phyloP scores from a whole-genome alignment of 2,329 filamentous ascomycete genomes.

The Pestalotiopsis sp. region DNA sequence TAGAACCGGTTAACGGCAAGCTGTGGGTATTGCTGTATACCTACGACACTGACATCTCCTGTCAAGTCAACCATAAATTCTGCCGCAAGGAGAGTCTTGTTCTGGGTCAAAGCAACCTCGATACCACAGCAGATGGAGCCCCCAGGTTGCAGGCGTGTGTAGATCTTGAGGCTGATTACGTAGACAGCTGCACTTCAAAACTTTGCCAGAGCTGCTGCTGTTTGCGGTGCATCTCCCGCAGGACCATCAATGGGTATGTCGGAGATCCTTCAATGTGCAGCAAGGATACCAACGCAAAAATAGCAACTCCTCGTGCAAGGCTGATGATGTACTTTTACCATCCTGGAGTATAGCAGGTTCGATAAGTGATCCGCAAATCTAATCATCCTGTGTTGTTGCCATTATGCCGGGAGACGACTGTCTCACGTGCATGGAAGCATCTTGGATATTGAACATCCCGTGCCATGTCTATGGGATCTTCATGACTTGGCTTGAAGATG shows the following conservation, averaged over 20 bases:
- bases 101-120: not conserved
- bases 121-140: not conserved
- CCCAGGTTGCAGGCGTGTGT: not conserved
- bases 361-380: not conserved
- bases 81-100: not conserved
- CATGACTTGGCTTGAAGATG: not conserved
- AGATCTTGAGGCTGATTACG: not conserved
- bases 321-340: not conserved
- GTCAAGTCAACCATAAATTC: not conserved
- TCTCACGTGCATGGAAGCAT: not conserved
- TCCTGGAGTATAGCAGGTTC: not conserved
- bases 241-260: conserved; percentile 9
- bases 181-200: not conserved
- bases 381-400: not conserved
- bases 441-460: not conserved
- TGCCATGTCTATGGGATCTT: not conserved
- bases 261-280: conserved; percentile 16
- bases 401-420: not conserved
- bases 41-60: not conserved
- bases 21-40: not conserved
- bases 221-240: conserved; percentile 6
- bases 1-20: not conserved
- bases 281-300: conserved; percentile 17
- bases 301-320: not conserved
- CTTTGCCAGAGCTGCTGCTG: not conserved